Base-by-base conservation (phyloP, 345 rosid species). In the Melastoma malabathricum region DNA sequence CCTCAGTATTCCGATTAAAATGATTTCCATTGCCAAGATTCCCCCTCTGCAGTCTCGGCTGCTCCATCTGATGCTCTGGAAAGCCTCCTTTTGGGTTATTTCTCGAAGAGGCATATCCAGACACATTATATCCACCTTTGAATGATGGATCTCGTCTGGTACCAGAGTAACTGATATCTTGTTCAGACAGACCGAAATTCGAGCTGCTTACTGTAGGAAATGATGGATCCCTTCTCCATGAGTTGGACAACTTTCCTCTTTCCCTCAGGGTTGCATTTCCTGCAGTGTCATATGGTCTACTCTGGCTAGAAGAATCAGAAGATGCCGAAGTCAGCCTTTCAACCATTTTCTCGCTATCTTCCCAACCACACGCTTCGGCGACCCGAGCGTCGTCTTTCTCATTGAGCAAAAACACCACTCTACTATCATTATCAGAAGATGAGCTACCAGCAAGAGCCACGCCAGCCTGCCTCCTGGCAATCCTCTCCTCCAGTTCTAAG, bases 401-500 rank as follows among this genome's bases (percentile, higher is more conserved):
- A 61, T 68, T 68, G 6, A 54, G 55, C 61, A 63, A 45, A 20
- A 64, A 80, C 44, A 68, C 59, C 20, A 53, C 43, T 56, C 70
- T 82, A 47, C 79, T 88, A 55, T 82, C 85, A 15, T 67, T 68
- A 57, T 66, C 59, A 53, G 81, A 75, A 50, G 83, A 59, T 61
- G 52, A 70, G 55, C 62, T 70, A 56, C 69, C 76, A 58, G 68
- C 65, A 50, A 54, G 79, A 15, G 54, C 65, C 50, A 72, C 68
- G 62, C 76, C 95, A 46, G 79, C 74, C 58, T 73, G 82, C 74
- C 97, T 81, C 77, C 73, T 84, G 20, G 99, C 96, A 47, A 92
- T 92, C 62, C 61, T 82, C 72, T 92, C 89, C 69, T 92, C 97
- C 76, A 92, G 69, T 68, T 92, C 99, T 23, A 92, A 62, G 62